These are phyloP conservation scores for Hyaloscypha variabilis DNA, from an alignment of 495 filamentous ascomycete species.

Conservation along the genomic window DNA sequence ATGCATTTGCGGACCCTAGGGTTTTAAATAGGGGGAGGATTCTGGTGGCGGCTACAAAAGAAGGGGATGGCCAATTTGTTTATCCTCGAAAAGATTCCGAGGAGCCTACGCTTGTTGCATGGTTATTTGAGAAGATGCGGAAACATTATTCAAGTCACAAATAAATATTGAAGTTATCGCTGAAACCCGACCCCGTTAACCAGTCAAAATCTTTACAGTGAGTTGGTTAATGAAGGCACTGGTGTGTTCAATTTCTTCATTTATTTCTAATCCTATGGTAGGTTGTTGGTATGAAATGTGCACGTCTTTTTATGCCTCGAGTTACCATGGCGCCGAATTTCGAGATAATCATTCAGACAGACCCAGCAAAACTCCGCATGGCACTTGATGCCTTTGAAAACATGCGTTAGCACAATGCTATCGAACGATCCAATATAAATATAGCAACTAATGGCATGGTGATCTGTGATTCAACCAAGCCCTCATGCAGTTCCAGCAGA, in stretches of 20 bases:
- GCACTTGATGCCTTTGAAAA: slow-evolving; percentile 16
- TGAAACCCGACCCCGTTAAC: not conserved
- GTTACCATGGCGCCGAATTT: slow-evolving; percentile 11
- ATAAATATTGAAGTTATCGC: no score
- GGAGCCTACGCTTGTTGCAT: not conserved
- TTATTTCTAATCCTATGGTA: slow-evolving; percentile 7
- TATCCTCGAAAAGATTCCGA: not conserved
- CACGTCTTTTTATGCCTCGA: slow-evolving; percentile 13
- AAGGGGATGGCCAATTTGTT: not conserved
- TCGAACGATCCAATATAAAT: not conserved
- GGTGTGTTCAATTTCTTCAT: not conserved
- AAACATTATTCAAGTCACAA: not conserved
- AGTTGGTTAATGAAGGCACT: not conserved
- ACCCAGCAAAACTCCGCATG: slow-evolving; percentile 18
- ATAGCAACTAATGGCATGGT: not conserved
- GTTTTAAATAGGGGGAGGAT: slow-evolving; percentile 9
- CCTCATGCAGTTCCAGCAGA: slow-evolving; percentile 19
- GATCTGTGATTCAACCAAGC: slow-evolving; percentile 4
- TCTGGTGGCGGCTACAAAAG: slow-evolving; percentile 9
- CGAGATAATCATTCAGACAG: slow-evolving; percentile 16
- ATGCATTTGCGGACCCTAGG: slow-evolving; percentile 12
- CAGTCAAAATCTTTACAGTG: not conserved
- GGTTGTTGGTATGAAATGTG: slow-evolving; percentile 17
- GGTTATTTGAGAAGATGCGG: not conserved
- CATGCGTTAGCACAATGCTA: slow-evolving; percentile 1